Percentiles rank a stretch among this genome's conserved stretches.
These are phyloP conservation scores for Microdochium trichocladiopsis DNA, from an alignment of 2,329 filamentous ascomycete species.

Conservation along the genomic window DNA sequence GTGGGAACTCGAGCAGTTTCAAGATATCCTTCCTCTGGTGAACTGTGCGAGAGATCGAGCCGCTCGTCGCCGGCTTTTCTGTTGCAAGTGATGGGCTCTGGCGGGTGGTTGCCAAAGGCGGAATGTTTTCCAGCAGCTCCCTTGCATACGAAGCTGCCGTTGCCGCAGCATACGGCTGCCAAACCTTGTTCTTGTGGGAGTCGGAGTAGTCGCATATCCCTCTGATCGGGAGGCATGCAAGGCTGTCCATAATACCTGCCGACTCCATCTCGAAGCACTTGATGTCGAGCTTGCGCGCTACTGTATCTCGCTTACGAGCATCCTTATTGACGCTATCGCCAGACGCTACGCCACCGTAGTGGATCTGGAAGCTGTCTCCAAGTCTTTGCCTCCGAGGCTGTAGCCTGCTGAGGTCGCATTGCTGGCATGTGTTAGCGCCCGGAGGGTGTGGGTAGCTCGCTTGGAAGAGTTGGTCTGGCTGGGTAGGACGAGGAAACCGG, in stretches of 20 bases:
- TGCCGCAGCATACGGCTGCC: not conserved
- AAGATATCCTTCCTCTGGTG: not conserved
- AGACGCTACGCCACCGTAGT: not conserved
- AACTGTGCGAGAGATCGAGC: too few species aligned
- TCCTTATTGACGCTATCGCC: not conserved
- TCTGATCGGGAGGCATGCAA: not conserved
- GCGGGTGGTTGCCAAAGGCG: too few species aligned
- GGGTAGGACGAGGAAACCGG: not conserved
- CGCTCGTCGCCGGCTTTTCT: not conserved
- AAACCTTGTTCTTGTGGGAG: not conserved
- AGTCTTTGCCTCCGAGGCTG: not conserved
- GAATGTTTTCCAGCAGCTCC: constrained; percentile 1
- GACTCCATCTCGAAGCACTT: not conserved
- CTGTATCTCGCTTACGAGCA: too few species aligned
- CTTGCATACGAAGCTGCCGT: not conserved
- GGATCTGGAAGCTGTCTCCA: too few species aligned
- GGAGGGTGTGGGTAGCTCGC: not conserved
- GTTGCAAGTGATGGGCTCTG: too few species aligned
- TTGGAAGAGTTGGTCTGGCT: not conserved
- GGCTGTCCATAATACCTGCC: not conserved
- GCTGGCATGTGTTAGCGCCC: not conserved
- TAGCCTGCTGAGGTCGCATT: not conserved
- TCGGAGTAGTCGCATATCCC: not conserved
- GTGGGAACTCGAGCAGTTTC: not conserved
- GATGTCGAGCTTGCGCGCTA: constrained; percentile 4